Evolutionary conservation across 2,329 filamentous ascomycete genomes (phyloP), one percentile per base, ranked within the genome.

Genomic region (Aspergillus calidoustus): DNA sequence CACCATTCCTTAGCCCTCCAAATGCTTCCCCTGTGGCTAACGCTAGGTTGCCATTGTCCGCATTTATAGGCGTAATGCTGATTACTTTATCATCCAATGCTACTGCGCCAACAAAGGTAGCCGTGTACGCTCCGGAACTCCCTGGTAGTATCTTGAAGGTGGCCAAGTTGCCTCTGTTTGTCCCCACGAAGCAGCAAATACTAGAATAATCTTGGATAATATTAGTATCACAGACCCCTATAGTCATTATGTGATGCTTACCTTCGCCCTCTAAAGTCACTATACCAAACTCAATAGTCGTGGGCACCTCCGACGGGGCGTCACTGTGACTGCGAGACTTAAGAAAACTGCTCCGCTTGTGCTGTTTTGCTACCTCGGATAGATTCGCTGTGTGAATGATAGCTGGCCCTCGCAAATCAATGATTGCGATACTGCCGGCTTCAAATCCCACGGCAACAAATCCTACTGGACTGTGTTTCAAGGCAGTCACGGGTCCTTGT

Each of bases 91-190:
- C 91, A 57, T 91, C 87, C 31, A 93, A 79, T 1, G 84, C 77
- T 4, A 86, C 83, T 3, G 88, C 81, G 1, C 94, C 95, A 1
- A 86, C 90, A 54, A 90, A 84, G 59, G 90, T 85, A 13, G 87
- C 91, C 11, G 86, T 83, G 75, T 96, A 98, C 11, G 88, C 84
- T 4, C 89, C 86, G 57, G 85, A 86, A 9, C 80, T 71, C 15
- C 89, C 84, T 0, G 95, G 95, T 2, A 98, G 80, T 23, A 99
- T 83, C 79, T 97, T 97, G 80, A 98, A 94, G 0, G 94, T 98
- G 7, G 89, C 87, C 19, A 98, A 81, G 69, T 91, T 92, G 46
- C 95, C 95, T 31, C 87, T 77, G 67, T 89, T 93, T 0, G 95
- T 98, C 22, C 95, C 95, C 2, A 96, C 91, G 68, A 98, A 96